Evolutionary conservation across 805 yeast species (phyloP).

Genomic region (Pichia rugopelliculosa): DNA sequence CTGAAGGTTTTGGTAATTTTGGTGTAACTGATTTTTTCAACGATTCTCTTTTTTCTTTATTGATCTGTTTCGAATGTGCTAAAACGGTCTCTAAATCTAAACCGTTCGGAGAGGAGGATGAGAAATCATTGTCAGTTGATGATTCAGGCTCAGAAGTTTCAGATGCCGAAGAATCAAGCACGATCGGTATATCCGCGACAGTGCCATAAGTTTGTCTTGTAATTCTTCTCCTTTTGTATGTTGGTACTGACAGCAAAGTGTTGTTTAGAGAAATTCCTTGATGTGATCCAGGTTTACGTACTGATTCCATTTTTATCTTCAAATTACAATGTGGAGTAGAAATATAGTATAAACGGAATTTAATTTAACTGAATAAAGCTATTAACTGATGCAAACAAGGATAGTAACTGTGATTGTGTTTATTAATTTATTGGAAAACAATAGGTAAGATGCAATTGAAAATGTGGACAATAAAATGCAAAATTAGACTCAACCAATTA

Average conservation of each 20-base stretch:
- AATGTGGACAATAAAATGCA: too few relatives aligned
- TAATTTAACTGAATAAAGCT: too few relatives aligned
- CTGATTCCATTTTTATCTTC: background rate
- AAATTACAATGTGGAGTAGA: too few relatives aligned
- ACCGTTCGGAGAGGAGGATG: background rate
- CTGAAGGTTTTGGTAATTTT: background rate
- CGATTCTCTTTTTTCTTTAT: background rate
- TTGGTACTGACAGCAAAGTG: background rate
- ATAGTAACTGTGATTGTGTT: too few relatives aligned
- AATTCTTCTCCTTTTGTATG: background rate
- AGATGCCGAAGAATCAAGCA: conserved; percentile 3
- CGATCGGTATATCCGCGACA: conserved; percentile 3
- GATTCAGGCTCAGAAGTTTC: background rate
- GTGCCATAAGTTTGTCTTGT: conserved; percentile 5
- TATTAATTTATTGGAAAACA: too few relatives aligned
- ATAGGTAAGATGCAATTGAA: too few relatives aligned
- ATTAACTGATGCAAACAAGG: too few relatives aligned
- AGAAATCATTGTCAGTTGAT: background rate
- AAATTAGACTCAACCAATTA: too few relatives aligned
- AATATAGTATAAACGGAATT: too few relatives aligned
- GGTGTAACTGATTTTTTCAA: background rate
- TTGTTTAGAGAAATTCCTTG: background rate
- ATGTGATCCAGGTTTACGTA: background rate
- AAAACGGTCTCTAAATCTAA: background rate
- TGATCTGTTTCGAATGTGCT: background rate